phyloP scores from a whole-genome alignment of 208 protist genomes.

The Phytomonas francai region DNA sequence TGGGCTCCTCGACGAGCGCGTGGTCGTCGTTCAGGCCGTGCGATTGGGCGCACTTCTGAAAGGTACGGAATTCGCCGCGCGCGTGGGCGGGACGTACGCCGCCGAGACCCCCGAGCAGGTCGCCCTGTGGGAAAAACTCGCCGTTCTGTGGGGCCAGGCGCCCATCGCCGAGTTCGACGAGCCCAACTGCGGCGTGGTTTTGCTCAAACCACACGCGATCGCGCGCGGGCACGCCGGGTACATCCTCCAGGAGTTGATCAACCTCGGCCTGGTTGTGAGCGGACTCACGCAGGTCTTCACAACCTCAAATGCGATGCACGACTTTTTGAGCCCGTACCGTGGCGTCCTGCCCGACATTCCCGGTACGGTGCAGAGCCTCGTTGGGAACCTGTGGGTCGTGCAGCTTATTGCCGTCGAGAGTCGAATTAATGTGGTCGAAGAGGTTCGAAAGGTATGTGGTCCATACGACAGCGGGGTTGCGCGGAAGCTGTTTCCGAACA shows the following conservation, averaged over 20 bases:
- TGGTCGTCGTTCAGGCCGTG: conserved; percentile 39
- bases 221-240: conserved; percentile 24
- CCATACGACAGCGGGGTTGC: conserved; percentile 81
- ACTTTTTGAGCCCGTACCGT: conserved; percentile 68
- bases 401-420: conserved; percentile 53
- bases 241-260: conserved; percentile 53
- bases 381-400: conserved; percentile 60
- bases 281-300: conserved; percentile 45
- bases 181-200: conserved; percentile 54
- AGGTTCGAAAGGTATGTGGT: conserved; percentile 61
- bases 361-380: conserved; percentile 39
- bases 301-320: conserved; percentile 35
- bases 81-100: conserved; percentile 36
- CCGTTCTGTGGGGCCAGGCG: conserved; percentile 18
- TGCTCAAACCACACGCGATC: conserved; percentile 76
- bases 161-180: conserved; percentile 69
- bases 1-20: conserved; percentile 31
- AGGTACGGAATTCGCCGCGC: conserved; percentile 58
- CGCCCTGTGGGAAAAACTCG: conserved; percentile 35
- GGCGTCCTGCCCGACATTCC: conserved; percentile 62
- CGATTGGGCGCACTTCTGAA: conserved; percentile 39
- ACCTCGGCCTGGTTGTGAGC: conserved; percentile 50
- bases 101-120: conserved; percentile 44
- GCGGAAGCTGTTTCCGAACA: conserved; percentile 70
- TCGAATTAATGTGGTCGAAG: conserved; percentile 34